Base-by-base conservation (phyloP, 345 rosid genomes). In the Euphorbia lathyris region DNA sequence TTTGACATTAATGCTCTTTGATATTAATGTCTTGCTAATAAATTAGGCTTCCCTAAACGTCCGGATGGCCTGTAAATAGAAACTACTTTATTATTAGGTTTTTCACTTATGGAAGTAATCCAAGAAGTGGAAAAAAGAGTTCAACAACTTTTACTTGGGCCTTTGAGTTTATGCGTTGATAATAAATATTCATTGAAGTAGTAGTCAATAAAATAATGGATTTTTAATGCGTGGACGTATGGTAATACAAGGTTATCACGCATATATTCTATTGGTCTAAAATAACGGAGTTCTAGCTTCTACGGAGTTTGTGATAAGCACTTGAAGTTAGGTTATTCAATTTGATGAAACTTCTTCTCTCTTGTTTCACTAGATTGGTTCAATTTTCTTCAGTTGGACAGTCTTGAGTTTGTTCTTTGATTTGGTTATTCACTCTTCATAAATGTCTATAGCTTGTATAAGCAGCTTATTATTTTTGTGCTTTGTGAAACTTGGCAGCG, bases 401-500 rank as follows among this genome's bases (percentile, higher is more conserved):
- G 42, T 45, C 17, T n/a, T n/a, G 27, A 45, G 51, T 40, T 45
- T 45, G 11, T 58, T 19, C 25, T 38, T 27, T 69, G 32, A 56
- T 55, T 32, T 40, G 6, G 22, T n/a, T 23, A 6, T 63, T 25
- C 9, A 27, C 17, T 40, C 40, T 27, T 27, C 12, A 9, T 13
- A 0, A 13, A 13, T 45, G 53, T 45, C 8, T 38, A 42, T 42
- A 22, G 59, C 20, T 42, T 57, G 13, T 52, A 12, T 40, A 40
- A 2, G 45, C 14, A 52, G 2, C 72, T 4, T 51, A 67, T 58
- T 52, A 68, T 73, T 65, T 72, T 58, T 27, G 30, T 73, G 51
- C 60, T 64, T 50, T 48, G 9, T 56, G 3, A 47, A 65, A 67
- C 47, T 77, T 74, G 77, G 74, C 92, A 95, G 97, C 86, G 80